Base-by-base conservation (phyloP, 2,329 filamentous ascomycete genomes). In the Sporothrix brunneoviolacea region DNA sequence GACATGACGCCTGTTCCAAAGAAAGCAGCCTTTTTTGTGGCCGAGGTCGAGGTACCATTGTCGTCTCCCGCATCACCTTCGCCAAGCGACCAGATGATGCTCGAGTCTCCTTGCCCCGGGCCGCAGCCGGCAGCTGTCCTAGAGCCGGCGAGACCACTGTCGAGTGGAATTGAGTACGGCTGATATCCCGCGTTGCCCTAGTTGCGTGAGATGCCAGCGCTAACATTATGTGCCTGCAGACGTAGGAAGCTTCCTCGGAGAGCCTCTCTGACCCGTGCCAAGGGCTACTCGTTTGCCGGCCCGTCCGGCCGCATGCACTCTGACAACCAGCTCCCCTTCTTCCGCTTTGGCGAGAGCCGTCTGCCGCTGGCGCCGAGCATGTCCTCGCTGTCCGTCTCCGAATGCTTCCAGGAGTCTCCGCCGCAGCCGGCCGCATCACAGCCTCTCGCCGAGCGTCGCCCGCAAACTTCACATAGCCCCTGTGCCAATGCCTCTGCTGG, bases 1-100 rank as follows among this genome's bases (percentile, higher is more conserved):
- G 91, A 97, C 63, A 83, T 96, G 67, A 96, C 91, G 39, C 91
- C 93, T 35, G 71, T 97, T 36, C 91, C 90, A 54, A 89, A 95
- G 73, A 96, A 95, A 73, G 22, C 41, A 2, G 22, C 41, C 3
- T 35, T 41, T n/a, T 90, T 82, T 62, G 69, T 75, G 68, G 66
- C 75, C 27, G 38, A 35, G 58, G 73, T 87, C 55, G 82, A 85
- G 57, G 68, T 88, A 4, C 39, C 42, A 9, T 77, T 81, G 30
- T 90, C 88, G 27, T 88, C 89, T 2, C 86, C 84, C 2, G 85
- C 85, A 8, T 51, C 82, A 27, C 91, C 82, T 21, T 75, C 78
- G 69, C 73, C 52, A 38, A 63, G 77, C 52, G 71, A 71, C 24
- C 38, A 51, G 21, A 75, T 76, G 66, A 70, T 76, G 65, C 65